Conservation (phyloP, 2,329 filamentous ascomycete species). For the Seiridium unicorne region DNA sequence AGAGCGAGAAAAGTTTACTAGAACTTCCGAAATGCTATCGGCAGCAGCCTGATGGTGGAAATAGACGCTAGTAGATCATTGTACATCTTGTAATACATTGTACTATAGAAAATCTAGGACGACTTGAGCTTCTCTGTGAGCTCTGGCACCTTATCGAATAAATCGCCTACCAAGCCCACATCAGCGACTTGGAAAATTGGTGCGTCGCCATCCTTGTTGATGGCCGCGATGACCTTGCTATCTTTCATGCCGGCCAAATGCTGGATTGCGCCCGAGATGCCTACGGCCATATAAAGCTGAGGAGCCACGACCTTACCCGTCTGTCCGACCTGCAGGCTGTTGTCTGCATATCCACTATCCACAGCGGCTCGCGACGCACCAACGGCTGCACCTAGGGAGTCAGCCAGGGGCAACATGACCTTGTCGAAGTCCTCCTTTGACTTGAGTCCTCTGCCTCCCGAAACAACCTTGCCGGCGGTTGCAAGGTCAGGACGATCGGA, state of each 20-base stretch:
- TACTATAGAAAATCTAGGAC: constrained; percentile 24
- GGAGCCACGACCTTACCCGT: constrained; percentile 98
- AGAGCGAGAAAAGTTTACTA: constrained; percentile 69
- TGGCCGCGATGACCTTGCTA: constrained; percentile 97
- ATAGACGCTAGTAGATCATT: constrained; percentile 5
- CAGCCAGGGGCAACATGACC: constrained; percentile 87
- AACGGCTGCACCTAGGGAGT: constrained; percentile 90
- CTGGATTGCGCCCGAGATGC: constrained; percentile 96
- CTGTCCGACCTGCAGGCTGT: constrained; percentile 96
- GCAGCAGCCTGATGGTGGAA: constrained; percentile 37
- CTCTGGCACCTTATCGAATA: constrained; percentile 95
- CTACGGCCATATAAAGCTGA: constrained; percentile 90
- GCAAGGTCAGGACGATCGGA: constrained; percentile 91
- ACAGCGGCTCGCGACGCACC: constrained; percentile 94
- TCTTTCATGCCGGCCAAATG: constrained; percentile 99
- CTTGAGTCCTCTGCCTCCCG: constrained; percentile 90
- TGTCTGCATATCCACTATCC: constrained; percentile 96
- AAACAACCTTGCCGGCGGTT: constrained; percentile 87
- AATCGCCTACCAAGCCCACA: constrained; percentile 89
- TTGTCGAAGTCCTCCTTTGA: constrained; percentile 97
- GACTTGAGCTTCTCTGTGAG: constrained; percentile 90
- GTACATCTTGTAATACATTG: constrained; percentile 10
- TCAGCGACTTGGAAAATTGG: constrained; percentile 99
- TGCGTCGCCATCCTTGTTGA: constrained; percentile 96
- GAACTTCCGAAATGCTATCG: constrained; percentile 55